Percentiles rank a stretch among this genome's conserved stretches.
Conservation (phyloP, 768 basidiomycete genomes). For the Russula olivacea region DNA sequence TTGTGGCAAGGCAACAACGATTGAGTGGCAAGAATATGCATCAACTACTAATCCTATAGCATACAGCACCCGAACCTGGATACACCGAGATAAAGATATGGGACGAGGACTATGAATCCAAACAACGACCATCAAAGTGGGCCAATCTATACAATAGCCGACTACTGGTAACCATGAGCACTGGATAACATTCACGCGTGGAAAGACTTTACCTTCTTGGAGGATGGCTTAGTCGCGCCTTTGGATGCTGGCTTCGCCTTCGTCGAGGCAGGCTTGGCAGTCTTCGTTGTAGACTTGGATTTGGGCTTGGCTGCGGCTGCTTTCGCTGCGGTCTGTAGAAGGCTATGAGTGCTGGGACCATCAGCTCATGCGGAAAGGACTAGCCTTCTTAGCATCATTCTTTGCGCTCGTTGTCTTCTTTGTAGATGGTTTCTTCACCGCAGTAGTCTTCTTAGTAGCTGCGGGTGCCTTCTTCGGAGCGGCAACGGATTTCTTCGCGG, state of each 20-base stretch:
- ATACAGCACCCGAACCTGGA: conserved; percentile 21
- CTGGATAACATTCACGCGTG: background rate
- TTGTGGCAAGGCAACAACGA: background rate
- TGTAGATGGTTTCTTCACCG: conserved; percentile 33
- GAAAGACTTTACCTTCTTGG: conserved; percentile 9
- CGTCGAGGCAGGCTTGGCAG: conserved; percentile 10
- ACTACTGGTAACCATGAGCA: conserved; percentile 1
- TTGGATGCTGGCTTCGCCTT: conserved; percentile 23
- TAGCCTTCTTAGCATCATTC: conserved; percentile 34
- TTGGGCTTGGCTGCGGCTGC: conserved; percentile 19
- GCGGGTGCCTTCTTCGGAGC: conserved; percentile 36
- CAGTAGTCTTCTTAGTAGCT: conserved; percentile 32
- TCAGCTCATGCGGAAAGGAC: background rate
- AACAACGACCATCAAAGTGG: background rate
- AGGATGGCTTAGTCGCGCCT: conserved; percentile 10
- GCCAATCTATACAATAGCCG: conserved; percentile 9
- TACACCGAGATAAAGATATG: conserved; percentile 24
- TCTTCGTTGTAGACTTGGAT: conserved; percentile 15
- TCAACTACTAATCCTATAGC: conserved; percentile 26
- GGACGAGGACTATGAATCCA: conserved; percentile 3
- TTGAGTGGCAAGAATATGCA: background rate
- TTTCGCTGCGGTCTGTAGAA: conserved; percentile 20
- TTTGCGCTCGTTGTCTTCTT: conserved; percentile 29
- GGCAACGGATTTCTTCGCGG: conserved; percentile 30
- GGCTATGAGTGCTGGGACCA: background rate